Evolutionary conservation across 768 basidiomycete species (phyloP).

Genomic region (Rhizopogon sp.): DNA sequence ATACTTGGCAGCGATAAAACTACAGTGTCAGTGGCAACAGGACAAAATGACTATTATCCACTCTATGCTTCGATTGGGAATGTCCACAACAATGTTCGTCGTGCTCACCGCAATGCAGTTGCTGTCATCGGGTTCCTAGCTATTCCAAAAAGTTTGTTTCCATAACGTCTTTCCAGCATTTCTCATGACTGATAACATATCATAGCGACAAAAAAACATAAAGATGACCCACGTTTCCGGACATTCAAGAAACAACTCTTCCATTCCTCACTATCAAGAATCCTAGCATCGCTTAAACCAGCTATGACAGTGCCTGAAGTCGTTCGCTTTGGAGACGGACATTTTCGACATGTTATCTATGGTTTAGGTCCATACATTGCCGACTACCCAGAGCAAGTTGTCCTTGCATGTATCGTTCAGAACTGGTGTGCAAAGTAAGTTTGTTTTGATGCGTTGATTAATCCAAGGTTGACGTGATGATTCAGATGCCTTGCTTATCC

Average conservation of each 20-base stretch:
- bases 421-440: conserved; percentile 32
- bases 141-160: conserved; percentile 21
- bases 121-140: conserved; percentile 16
- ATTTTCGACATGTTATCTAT: conserved; percentile 25
- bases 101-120: conserved; percentile 15
- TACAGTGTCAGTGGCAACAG: conserved; percentile 19
- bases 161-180: too few relatives aligned
- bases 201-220: conserved; percentile 12
- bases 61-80: conserved; percentile 18
- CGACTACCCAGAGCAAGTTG: conserved; percentile 35
- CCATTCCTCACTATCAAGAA: conserved; percentile 22
- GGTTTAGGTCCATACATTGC: conserved; percentile 34
- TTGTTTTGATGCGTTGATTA: too few relatives aligned
- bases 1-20: conserved; percentile 23
- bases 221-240: too few relatives aligned
- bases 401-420: conserved; percentile 29
- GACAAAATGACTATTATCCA: conserved; percentile 22
- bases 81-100: conserved; percentile 13
- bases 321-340: conserved; percentile 22
- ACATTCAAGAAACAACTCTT: conserved; percentile 23
- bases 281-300: conserved; percentile 17
- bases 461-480: too few relatives aligned
- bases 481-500: too few relatives aligned
- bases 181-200: conserved; percentile 9
- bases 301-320: conserved; percentile 24